A percentile compares a stretch with the other conserved stretches of the same genome.
phyloP scores from a whole-genome alignment of 2,329 filamentous ascomycete genomes.

The Alternaria gansuensis region DNA sequence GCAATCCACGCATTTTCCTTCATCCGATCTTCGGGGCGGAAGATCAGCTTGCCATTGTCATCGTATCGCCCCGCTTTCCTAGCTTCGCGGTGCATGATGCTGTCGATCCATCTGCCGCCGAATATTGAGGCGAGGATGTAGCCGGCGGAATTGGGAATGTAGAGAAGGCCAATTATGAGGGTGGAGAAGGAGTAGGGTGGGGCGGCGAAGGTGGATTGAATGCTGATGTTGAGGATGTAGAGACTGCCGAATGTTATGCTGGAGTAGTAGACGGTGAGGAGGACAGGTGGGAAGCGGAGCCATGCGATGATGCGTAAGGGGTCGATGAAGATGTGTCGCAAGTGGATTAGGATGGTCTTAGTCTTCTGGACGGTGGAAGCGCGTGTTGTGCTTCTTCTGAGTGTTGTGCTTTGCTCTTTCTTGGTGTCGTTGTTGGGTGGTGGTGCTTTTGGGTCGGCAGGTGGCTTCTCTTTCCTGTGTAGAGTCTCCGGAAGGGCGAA shows the following conservation, averaged over 20 bases:
- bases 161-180: conserved; percentile 50
- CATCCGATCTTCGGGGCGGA: conserved; percentile 54
- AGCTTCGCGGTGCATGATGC: conserved; percentile 54
- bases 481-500: conserved; percentile 51
- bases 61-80: conserved; percentile 50
- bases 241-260: conserved; percentile 52
- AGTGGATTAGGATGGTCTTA: conserved; percentile 35
- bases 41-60: conserved; percentile 46
- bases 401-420: conserved; percentile 24
- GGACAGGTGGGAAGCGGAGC: conserved; percentile 52
- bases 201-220: conserved; percentile 48
- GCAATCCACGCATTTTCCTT: conserved; percentile 54
- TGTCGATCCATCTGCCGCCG: conserved; percentile 54
- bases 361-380: conserved; percentile 48
- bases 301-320: conserved; percentile 52
- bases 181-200: conserved; percentile 50
- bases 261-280: conserved; percentile 53
- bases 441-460: conserved; percentile 5
- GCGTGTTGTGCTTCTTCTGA: conserved; percentile 45
- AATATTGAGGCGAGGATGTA: conserved; percentile 50
- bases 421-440: conserved; percentile 10
- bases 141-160: conserved; percentile 51
- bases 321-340: conserved; percentile 52
- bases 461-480: conserved; percentile 22
- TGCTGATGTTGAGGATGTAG: conserved; percentile 54